phyloP scores from a whole-genome alignment of 805 yeast species.

The Starmera amethionina region DNA sequence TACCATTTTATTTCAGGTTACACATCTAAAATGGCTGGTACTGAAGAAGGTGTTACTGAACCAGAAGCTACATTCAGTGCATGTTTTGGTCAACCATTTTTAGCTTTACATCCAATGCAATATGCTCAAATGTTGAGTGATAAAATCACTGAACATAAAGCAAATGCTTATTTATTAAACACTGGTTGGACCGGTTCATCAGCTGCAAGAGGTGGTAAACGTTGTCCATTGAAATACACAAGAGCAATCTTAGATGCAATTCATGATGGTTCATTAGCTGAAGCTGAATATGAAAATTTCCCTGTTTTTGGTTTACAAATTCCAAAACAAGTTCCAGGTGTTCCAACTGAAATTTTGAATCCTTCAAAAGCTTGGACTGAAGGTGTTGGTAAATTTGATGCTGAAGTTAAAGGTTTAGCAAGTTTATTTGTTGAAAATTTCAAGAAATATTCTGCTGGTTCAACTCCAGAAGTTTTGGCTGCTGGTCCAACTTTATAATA shows the following conservation, averaged over 20 bases:
- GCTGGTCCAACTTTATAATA: slow-evolving; percentile 65
- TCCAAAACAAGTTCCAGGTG: slow-evolving; percentile 68
- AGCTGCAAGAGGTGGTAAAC: slow-evolving; percentile 86
- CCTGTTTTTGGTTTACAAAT: slow-evolving; percentile 81
- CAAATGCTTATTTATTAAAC: slow-evolving; percentile 93
- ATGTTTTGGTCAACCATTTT: slow-evolving; percentile 98
- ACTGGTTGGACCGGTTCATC: slow-evolving; percentile 99
- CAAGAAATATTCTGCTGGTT: slow-evolving; percentile 69
- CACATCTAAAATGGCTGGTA: slow-evolving; percentile 99
- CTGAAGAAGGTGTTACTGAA: slow-evolving; percentile 97
- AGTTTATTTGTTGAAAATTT: slow-evolving; percentile 78
- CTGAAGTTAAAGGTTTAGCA: slow-evolving; percentile 60
- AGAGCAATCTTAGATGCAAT: slow-evolving; percentile 93
- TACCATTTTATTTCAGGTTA: slow-evolving; percentile 97
- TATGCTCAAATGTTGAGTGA: slow-evolving; percentile 94
- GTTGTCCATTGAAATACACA: slow-evolving; percentile 96
- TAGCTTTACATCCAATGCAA: slow-evolving; percentile 95
- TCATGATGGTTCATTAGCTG: slow-evolving; percentile 79
- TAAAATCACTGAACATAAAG: slow-evolving; percentile 80
- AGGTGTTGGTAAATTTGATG: slow-evolving; percentile 40
- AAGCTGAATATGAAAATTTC: slow-evolving; percentile 74
- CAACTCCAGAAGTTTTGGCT: slow-evolving; percentile 78
- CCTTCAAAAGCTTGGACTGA: slow-evolving; percentile 77
- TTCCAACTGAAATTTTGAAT: slow-evolving; percentile 77
- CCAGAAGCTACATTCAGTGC: slow-evolving; percentile 98